A percentile compares a stretch with the other conserved stretches of the same genome.
phyloP scores from a whole-genome alignment of 2,329 filamentous ascomycete species.

The Didymella arachidicola region DNA sequence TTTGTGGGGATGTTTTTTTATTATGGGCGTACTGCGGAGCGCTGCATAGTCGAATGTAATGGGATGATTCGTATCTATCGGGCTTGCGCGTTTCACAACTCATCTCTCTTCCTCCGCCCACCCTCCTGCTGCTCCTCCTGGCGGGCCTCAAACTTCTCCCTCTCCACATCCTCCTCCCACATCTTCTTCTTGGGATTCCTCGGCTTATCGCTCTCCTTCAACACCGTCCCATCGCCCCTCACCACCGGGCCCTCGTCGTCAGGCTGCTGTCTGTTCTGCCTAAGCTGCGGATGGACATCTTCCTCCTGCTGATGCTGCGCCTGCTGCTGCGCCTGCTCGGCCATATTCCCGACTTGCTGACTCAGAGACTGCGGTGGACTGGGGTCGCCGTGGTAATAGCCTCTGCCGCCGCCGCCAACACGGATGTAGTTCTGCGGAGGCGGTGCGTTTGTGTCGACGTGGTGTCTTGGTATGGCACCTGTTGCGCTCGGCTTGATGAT shows the following conservation, averaged over 20 bases:
- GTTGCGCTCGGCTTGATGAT: slow-evolving; percentile 57
- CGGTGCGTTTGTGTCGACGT: slow-evolving; percentile 35
- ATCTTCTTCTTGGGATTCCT: slow-evolving; percentile 68
- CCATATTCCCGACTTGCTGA: slow-evolving; percentile 55
- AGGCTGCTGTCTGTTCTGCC: slow-evolving; percentile 32
- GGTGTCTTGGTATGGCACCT: slow-evolving; percentile 45
- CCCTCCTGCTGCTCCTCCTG: slow-evolving; percentile 7
- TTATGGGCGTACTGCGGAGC: not conserved
- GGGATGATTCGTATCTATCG: not conserved
- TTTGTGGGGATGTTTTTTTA: not conserved
- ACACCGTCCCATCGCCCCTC: slow-evolving; percentile 57
- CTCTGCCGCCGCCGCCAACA: slow-evolving; percentile 61
- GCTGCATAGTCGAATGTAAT: not conserved
- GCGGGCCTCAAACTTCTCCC: slow-evolving; percentile 34
- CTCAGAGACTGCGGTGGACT: slow-evolving; percentile 48
- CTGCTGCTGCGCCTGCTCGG: slow-evolving; percentile 42
- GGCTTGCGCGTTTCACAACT: slow-evolving; percentile 7
- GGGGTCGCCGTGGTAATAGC: slow-evolving; percentile 52
- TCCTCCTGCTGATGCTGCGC: slow-evolving; percentile 37
- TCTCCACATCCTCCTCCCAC: slow-evolving; percentile 61
- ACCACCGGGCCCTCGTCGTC: slow-evolving; percentile 46
- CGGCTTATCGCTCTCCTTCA: slow-evolving; percentile 51
- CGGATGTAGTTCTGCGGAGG: slow-evolving; percentile 50
- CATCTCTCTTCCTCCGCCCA: slow-evolving; percentile 20
- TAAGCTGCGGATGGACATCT: slow-evolving; percentile 35